A percentile compares a stretch with the other conserved stretches of the same genome.
phyloP scores from a whole-genome alignment of 495 filamentous ascomycete genomes.

The Choiromyces venosus region DNA sequence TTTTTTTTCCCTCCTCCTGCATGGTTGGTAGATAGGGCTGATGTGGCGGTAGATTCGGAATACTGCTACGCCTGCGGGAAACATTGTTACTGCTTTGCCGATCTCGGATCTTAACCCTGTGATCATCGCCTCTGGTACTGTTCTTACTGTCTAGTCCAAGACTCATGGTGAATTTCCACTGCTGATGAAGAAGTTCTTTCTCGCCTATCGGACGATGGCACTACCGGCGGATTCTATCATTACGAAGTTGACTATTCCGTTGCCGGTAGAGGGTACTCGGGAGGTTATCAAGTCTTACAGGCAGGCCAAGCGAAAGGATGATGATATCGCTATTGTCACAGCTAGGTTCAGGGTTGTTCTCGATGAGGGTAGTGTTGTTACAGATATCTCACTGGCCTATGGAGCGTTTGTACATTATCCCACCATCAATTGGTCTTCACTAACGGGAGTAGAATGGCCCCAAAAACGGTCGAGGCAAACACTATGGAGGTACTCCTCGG shows the following conservation, averaged over 20 bases:
- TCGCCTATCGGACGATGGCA: slow-evolving; percentile 44
- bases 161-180: slow-evolving; percentile 33
- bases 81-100: slow-evolving; percentile 46
- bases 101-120: slow-evolving; percentile 47
- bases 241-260: slow-evolving; percentile 47
- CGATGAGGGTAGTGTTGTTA: slow-evolving; percentile 55
- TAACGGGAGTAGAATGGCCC: slow-evolving; percentile 58
- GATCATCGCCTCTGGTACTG: slow-evolving; percentile 43
- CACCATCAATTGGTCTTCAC: slow-evolving; percentile 15
- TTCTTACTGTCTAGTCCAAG: slow-evolving; percentile 38
- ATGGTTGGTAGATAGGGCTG: not conserved
- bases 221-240: slow-evolving; percentile 44
- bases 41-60: slow-evolving; percentile 42
- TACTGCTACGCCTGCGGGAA: slow-evolving; percentile 45
- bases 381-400: slow-evolving; percentile 70
- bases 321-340: slow-evolving; percentile 96
- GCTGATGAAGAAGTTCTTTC: slow-evolving; percentile 43
- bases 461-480: slow-evolving; percentile 75
- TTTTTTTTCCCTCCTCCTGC: slow-evolving; percentile 1
- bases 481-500: slow-evolving; percentile 65
- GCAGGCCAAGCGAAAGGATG: slow-evolving; percentile 90
- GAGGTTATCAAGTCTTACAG: slow-evolving; percentile 79
- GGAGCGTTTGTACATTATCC: slow-evolving; percentile 51
- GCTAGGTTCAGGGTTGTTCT: slow-evolving; percentile 68
- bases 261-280: slow-evolving; percentile 48